These are phyloP conservation scores for Lecanoromycetidae sp. DNA, from an alignment of 2,329 filamentous ascomycete genomes.

Conservation along the genomic window DNA sequence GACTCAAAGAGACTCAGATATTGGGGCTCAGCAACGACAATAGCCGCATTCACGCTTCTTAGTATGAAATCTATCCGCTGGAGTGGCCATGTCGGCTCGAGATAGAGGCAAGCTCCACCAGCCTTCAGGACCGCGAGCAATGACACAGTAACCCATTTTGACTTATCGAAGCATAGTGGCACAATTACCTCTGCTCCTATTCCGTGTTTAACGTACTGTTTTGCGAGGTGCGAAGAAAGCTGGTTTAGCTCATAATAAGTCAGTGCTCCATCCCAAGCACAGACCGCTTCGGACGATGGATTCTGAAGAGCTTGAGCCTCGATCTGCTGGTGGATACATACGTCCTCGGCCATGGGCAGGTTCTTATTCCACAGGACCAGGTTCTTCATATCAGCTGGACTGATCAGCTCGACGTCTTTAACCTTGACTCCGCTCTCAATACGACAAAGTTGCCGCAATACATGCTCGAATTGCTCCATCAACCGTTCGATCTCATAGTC, in stretches of 20 bases:
- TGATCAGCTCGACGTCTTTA: too few relatives aligned
- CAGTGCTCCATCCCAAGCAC: conserved; percentile 18
- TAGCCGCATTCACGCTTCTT: conserved; percentile 29
- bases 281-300: conserved; percentile 11
- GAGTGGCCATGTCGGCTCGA: background rate
- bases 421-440: too few relatives aligned
- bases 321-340: conserved; percentile 6
- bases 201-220: conserved; percentile 7
- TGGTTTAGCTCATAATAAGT: conserved; percentile 20
- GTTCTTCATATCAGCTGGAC: too few relatives aligned
- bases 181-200: conserved; percentile 20
- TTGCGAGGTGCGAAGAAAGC: conserved; percentile 12
- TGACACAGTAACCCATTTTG: conserved; percentile 26
- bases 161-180: conserved; percentile 30
- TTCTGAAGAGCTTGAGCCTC: background rate
- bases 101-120: conserved; percentile 24
- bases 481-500: too few relatives aligned
- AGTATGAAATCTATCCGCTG: conserved; percentile 30
- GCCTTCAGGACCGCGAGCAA: conserved; percentile 28
- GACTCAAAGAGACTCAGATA: background rate
- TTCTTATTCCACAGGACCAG: conserved; percentile 9
- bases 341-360: background rate
- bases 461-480: too few relatives aligned
- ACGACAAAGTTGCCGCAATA: too few relatives aligned
- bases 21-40: background rate